Base-by-base conservation (phyloP, 768 basidiomycete genomes). In the Rhizopogon salebrosus region DNA sequence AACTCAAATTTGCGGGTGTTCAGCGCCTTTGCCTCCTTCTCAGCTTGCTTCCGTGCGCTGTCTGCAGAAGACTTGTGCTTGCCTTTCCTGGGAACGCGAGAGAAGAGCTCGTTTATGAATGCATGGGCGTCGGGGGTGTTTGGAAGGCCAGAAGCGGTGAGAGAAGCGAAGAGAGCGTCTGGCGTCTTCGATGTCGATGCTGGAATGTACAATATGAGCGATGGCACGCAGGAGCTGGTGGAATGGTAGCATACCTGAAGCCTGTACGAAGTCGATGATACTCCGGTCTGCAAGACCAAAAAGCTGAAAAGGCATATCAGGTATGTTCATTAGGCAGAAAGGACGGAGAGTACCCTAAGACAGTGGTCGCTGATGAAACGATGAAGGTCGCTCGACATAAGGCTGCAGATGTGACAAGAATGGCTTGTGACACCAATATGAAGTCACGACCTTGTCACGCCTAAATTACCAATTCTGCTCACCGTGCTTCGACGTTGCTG, bases 231-330 rank as follows among this genome's bases (percentile, higher is more conserved):
- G 36, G 53, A 36, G 23, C 14, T 10, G 13, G 6, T 4, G n/a
- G 38, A 43, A 24, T 39, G 6, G 26, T 45, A 26, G 65, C 78
- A 37, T 57, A 87, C 91, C 92, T 69, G 89, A 85, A 45, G 91
- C 91, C 66, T 91, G 75, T 34, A 97, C 86, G 67, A 85, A 97
- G 73, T 92, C 87, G 59, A 92, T 82, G 55, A 88, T 90, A 58
- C 82, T 91, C 57, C 78, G 77, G 70, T 95, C 89, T 20, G 93
- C 84, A 41, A 91, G 79, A 51, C 89, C 89, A 60, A 95, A 87
- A 60, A 93, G 79, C 89, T 92, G 59, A 13, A 54, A 26, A 13
- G 34, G 11, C n/a, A 6, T 6, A 48, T 58, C n/a, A 56, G 51
- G 43, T 13, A 23, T 18, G 20, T 9, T 11, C 1, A 43, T n/a